Evolutionary conservation across 192 early-diverging fungal genomes (phyloP).

Genomic region (Podochytrium sp.): DNA sequence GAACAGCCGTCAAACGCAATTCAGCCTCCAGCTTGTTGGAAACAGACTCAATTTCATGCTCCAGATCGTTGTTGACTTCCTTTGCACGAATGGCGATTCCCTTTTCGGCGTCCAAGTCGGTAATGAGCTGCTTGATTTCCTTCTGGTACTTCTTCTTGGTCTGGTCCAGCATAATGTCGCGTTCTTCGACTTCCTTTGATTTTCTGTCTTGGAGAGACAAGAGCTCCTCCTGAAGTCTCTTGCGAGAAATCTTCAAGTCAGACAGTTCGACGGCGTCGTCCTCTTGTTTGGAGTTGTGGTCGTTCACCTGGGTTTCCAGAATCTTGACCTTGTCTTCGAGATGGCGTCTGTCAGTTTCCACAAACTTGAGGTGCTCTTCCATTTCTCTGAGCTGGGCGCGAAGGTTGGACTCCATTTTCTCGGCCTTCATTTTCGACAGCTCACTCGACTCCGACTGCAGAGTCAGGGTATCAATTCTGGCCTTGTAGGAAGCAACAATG

Average conservation of each 20-base stretch:
- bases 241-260: slow-evolving; percentile 72
- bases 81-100: slow-evolving; percentile 61
- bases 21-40: slow-evolving; percentile 71
- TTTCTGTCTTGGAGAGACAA: slow-evolving; percentile 69
- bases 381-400: slow-evolving; percentile 72
- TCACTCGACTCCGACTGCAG: slow-evolving; percentile 69
- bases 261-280: slow-evolving; percentile 71
- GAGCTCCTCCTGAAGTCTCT: slow-evolving; percentile 80
- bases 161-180: slow-evolving; percentile 70
- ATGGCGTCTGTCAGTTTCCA: slow-evolving; percentile 58
- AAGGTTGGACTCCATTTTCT: slow-evolving; percentile 71
- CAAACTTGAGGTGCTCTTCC: slow-evolving; percentile 67
- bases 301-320: slow-evolving; percentile 73
- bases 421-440: slow-evolving; percentile 71
- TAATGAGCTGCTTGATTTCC: slow-evolving; percentile 78
- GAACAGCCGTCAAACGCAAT: slow-evolving; percentile 62
- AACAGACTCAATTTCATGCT: slow-evolving; percentile 65
- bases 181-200: slow-evolving; percentile 75
- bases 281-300: slow-evolving; percentile 77
- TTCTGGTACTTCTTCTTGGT: slow-evolving; percentile 82
- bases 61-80: slow-evolving; percentile 72
- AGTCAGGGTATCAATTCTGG: slow-evolving; percentile 56
- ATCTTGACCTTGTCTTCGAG: slow-evolving; percentile 67
- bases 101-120: slow-evolving; percentile 80
- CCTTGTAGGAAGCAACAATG: slow-evolving; percentile 55